Conservation (phyloP, 2,329 filamentous ascomycete genomes). For the Sclerotiophoma versabilis region DNA sequence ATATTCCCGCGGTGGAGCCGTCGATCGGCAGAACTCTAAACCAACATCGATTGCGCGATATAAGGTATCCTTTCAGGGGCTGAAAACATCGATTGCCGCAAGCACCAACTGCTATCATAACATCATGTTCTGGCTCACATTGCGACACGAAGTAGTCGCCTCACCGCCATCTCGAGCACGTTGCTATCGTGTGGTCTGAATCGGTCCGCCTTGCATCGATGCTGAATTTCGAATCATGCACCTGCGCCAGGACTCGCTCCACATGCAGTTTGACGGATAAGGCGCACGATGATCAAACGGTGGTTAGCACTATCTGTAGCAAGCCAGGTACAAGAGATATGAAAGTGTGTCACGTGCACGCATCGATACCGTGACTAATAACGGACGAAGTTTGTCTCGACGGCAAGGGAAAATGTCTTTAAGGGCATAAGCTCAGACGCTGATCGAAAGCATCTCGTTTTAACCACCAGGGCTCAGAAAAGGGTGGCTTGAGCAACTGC, state of each 20-base stretch:
- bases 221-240: constrained; percentile 6
- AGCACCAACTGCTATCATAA: not conserved
- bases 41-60: constrained; percentile 15
- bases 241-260: constrained; percentile 5
- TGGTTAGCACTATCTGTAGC: not conserved
- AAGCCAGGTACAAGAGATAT: not conserved
- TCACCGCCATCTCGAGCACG: constrained; percentile 14
- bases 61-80: constrained; percentile 2
- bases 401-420: not conserved
- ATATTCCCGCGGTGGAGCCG: constrained; percentile 10
- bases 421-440: no score
- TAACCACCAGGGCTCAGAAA: no score
- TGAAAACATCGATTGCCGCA: constrained; percentile 2
- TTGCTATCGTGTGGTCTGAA: constrained; percentile 5
- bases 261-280: constrained; percentile 9
- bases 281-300: not conserved
- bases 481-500: no score
- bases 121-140: constrained; percentile 3
- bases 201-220: constrained; percentile 7
- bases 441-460: no score
- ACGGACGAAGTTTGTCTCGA: not conserved
- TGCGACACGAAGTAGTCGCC: constrained; percentile 5
- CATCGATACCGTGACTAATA: not conserved
- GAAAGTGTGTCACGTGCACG: constrained; percentile 6
- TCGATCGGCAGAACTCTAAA: constrained; percentile 22